Conservation (phyloP, 2,329 filamentous ascomycete species). For the Fusarium ambrosium region DNA sequence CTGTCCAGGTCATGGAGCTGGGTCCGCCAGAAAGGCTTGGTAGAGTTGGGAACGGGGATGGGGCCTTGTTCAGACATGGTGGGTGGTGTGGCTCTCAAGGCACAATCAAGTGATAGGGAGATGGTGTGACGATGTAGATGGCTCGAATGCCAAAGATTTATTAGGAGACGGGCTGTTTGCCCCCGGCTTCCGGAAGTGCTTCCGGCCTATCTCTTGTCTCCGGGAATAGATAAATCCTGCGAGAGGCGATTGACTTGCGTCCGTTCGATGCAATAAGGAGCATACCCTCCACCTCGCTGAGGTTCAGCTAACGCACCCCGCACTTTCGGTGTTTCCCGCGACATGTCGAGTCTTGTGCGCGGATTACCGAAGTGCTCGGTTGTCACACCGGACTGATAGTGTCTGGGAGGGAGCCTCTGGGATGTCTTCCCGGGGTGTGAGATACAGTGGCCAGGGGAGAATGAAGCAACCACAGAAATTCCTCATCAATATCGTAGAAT, state of each 20-base stretch:
- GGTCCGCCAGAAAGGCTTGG: neutral
- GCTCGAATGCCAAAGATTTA: neutral
- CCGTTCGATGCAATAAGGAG: neutral
- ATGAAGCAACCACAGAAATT: neutral
- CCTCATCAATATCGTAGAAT: neutral
- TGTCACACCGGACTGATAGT: neutral
- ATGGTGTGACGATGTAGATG: neutral
- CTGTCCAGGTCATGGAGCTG: neutral
- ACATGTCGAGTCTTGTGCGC: neutral
- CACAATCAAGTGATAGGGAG: neutral
- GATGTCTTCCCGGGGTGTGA: neutral
- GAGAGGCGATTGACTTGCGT: neutral
- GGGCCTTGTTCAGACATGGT: neutral
- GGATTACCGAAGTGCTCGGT: neutral
- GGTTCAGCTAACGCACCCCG: neutral
- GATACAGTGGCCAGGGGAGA: neutral
- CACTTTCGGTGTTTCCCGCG: neutral
- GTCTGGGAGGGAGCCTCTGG: neutral
- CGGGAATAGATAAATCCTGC: neutral
- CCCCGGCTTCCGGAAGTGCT: neutral
- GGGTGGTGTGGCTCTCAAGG: neutral
- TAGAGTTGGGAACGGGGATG: neutral
- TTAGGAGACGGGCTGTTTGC: neutral
- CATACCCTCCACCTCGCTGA: neutral
- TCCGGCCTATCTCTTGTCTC: neutral